A percentile compares a stretch with the other conserved stretches of the same genome.
These are phyloP conservation scores for Eucalyptus sp. DNA, from an alignment of 345 rosid species.

Conservation along the genomic window DNA sequence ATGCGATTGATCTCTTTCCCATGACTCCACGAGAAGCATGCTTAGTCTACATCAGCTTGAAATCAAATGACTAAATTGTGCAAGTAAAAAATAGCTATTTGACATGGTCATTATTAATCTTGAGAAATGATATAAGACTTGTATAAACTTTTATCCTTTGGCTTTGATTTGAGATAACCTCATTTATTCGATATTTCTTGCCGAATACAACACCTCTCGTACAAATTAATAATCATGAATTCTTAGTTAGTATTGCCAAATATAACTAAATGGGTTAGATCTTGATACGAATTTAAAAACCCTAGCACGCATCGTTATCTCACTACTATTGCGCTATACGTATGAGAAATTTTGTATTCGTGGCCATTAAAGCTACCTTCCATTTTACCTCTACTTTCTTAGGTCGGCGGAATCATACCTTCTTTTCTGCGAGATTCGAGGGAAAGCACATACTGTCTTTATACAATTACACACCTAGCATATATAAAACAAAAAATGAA, in stretches of 20 bases:
- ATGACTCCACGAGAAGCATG: not conserved
- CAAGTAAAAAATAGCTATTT: not conserved
- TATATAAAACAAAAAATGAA: not conserved
- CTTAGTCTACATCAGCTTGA: not conserved
- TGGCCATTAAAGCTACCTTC: not conserved
- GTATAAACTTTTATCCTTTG: not conserved
- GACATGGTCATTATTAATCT: not conserved
- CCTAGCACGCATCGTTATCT: not conserved
- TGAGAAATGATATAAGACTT: not conserved
- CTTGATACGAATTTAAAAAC: not conserved
- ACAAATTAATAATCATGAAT: not conserved
- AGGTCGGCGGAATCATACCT: not conserved
- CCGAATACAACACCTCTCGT: not conserved
- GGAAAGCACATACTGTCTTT: not conserved
- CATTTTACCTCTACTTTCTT: not conserved
- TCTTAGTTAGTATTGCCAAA: not conserved
- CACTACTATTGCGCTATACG: accelerated
- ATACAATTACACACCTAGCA: not conserved
- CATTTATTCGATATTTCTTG: not conserved
- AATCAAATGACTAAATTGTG: not conserved
- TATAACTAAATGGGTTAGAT: not conserved
- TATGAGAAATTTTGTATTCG: not conserved
- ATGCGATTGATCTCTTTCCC: not conserved
- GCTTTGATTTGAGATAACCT: not conserved
- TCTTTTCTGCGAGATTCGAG: not conserved